Conservation (phyloP, 1,284 basidiomycete species). For the Xanthoconium separans region DNA sequence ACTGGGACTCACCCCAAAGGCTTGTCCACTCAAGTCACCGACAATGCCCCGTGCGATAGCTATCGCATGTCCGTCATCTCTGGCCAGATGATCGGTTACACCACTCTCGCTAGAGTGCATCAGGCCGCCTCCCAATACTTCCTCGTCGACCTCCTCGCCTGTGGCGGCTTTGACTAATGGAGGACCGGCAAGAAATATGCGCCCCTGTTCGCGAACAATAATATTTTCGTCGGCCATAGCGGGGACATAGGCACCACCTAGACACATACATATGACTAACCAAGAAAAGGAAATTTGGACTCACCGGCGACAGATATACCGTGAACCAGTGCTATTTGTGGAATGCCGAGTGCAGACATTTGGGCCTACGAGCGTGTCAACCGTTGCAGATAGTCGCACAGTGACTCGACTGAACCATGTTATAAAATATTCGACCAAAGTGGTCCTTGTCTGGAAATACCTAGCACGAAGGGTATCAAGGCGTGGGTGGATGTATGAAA, state of each 20-base stretch:
- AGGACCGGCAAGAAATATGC: conserved; percentile 94
- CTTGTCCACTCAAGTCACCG: conserved; percentile 63
- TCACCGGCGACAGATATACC: conserved; percentile 88
- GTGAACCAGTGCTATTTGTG: conserved; percentile 91
- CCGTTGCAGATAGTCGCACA: neutral
- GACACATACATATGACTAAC: conserved; percentile 18
- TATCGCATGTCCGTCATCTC: conserved; percentile 88
- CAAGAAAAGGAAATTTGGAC: conserved; percentile 8
- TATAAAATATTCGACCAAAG: conserved; percentile 96
- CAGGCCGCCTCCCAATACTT: conserved; percentile 86
- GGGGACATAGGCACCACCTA: conserved; percentile 88
- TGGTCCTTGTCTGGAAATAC: conserved; percentile 89
- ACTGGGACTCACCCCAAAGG: conserved; percentile 43
- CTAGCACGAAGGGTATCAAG: conserved; percentile 29
- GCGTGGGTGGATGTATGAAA: neutral
- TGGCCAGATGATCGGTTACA: conserved; percentile 90
- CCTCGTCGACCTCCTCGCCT: conserved; percentile 91
- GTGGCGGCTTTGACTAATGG: conserved; percentile 95
- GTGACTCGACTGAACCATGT: conserved; percentile 65
- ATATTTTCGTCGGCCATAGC: conserved; percentile 97
- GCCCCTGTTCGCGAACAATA: conserved; percentile 91
- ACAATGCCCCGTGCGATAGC: conserved; percentile 81
- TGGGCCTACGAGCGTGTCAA: conserved; percentile 57
- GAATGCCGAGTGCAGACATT: conserved; percentile 88
- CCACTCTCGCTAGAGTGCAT: conserved; percentile 96